Percentiles rank a stretch among this genome's conserved stretches.
Evolutionary conservation across 495 filamentous ascomycete genomes (phyloP).

Genomic region (Aspergillus diversus): DNA sequence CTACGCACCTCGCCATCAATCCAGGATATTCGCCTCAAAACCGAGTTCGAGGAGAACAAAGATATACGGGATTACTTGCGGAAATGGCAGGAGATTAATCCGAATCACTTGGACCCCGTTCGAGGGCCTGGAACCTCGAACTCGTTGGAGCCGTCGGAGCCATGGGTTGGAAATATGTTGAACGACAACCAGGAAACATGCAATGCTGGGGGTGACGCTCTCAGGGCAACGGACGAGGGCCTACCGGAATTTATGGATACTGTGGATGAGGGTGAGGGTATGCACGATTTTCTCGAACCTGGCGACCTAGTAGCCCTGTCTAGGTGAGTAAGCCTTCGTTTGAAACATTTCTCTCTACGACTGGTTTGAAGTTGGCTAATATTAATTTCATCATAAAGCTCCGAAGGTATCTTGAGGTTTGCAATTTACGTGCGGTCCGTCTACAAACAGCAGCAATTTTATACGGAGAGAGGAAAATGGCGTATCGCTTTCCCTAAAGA

Average conservation of each 20-base stretch:
- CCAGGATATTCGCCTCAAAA: conserved; percentile 35
- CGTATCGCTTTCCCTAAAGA: conserved; percentile 50
- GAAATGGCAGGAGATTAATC: conserved; percentile 52
- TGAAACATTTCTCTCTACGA: not conserved
- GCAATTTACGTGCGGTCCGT: conserved; percentile 71
- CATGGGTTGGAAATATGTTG: conserved; percentile 41
- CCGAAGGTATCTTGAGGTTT: conserved; percentile 53
- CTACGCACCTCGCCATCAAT: conserved; percentile 14
- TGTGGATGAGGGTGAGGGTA: conserved; percentile 44
- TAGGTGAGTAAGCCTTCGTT: conserved; percentile 37
- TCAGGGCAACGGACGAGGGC: conserved; percentile 35
- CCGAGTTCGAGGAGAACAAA: conserved; percentile 40
- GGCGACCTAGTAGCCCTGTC: conserved; percentile 75
- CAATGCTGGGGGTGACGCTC: conserved; percentile 32
- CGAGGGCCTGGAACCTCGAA: conserved; percentile 29
- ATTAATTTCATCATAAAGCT: conserved; percentile 20
- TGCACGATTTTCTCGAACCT: conserved; percentile 52
- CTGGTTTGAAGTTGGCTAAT: not conserved
- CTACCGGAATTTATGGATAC: conserved; percentile 34
- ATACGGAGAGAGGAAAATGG: conserved; percentile 74
- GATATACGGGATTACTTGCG: conserved; percentile 56
- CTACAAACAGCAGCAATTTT: conserved; percentile 68
- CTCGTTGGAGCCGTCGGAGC: conserved; percentile 4
- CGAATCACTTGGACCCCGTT: conserved; percentile 41
- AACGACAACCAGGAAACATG: conserved; percentile 46